A percentile compares a stretch with the other conserved stretches of the same genome.
phyloP scores from a whole-genome alignment of 352 stramenopile genomes.

The Globisporangium spiculum region DNA sequence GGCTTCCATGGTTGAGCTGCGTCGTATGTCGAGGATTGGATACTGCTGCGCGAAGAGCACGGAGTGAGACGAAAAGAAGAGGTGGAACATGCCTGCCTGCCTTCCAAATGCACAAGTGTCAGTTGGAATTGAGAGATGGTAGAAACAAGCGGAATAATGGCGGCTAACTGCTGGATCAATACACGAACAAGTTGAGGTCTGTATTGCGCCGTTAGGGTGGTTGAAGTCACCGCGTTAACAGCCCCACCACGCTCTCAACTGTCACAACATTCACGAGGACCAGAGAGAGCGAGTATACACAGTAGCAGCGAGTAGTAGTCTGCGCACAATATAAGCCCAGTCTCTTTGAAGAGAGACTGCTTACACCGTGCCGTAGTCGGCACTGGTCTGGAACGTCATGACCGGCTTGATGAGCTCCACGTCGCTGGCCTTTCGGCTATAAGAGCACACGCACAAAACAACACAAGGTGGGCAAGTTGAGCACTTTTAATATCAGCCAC shows the following conservation, averaged over 20 bases:
- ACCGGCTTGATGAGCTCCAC: conserved; percentile 49
- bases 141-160: background rate
- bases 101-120: conserved; percentile 4
- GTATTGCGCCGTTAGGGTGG: conserved; percentile 8
- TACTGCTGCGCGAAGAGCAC: conserved; percentile 12
- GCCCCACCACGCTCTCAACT: conserved; percentile 1
- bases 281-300: background rate
- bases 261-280: background rate
- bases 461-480: conserved; percentile 8
- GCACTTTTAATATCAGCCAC: background rate
- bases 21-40: conserved; percentile 6
- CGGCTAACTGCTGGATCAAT: conserved; percentile 8
- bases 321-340: background rate
- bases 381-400: conserved; percentile 46
- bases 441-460: background rate
- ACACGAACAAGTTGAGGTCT: background rate
- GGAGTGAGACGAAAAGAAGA: conserved; percentile 18
- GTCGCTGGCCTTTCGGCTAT: conserved; percentile 24
- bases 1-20: conserved; percentile 34
- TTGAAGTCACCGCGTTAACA: background rate
- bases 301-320: background rate
- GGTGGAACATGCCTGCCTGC: conserved; percentile 10
- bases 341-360: background rate
- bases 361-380: conserved; percentile 56
- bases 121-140: background rate